These are phyloP conservation scores for Epichloe coenophiala DNA, from an alignment of 2,329 filamentous ascomycete genomes.

Conservation along the genomic window DNA sequence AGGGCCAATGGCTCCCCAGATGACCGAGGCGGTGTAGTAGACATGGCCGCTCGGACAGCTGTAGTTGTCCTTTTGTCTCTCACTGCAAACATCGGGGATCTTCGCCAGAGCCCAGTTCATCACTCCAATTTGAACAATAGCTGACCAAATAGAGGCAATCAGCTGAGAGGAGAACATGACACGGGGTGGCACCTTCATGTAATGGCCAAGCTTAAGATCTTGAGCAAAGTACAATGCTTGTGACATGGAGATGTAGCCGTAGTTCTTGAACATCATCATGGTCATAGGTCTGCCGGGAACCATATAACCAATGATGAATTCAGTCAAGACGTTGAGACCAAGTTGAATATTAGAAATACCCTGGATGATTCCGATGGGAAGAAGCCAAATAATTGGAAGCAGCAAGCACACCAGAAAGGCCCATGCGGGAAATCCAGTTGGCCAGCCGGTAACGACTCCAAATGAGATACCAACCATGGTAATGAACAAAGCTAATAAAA, in stretches of 20 bases:
- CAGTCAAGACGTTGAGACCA: slow-evolving; percentile 58
- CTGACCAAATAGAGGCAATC: slow-evolving; percentile 46
- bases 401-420: slow-evolving; percentile 43
- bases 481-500: slow-evolving; percentile 27
- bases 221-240: slow-evolving; percentile 52
- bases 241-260: slow-evolving; percentile 54
- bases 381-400: slow-evolving; percentile 43
- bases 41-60: slow-evolving; percentile 40
- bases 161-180: slow-evolving; percentile 48
- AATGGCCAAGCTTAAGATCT: slow-evolving; percentile 55
- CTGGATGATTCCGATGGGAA: slow-evolving; percentile 48
- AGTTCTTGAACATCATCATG: slow-evolving; percentile 71
- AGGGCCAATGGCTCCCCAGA: slow-evolving; percentile 64
- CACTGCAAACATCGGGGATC: slow-evolving; percentile 48
- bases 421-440: slow-evolving; percentile 45
- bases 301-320: slow-evolving; percentile 62
- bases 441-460: slow-evolving; percentile 39
- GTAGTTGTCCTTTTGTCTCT: slow-evolving; percentile 40
- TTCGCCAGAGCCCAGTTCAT: slow-evolving; percentile 51
- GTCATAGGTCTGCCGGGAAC: slow-evolving; percentile 55
- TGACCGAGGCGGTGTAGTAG: slow-evolving; percentile 55
- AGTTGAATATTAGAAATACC: slow-evolving; percentile 50
- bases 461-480: slow-evolving; percentile 42
- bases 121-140: slow-evolving; percentile 48
- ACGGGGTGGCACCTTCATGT: slow-evolving; percentile 53